Base-by-base conservation (phyloP, 352 stramenopile genomes). In the Plasmopara muralis region DNA sequence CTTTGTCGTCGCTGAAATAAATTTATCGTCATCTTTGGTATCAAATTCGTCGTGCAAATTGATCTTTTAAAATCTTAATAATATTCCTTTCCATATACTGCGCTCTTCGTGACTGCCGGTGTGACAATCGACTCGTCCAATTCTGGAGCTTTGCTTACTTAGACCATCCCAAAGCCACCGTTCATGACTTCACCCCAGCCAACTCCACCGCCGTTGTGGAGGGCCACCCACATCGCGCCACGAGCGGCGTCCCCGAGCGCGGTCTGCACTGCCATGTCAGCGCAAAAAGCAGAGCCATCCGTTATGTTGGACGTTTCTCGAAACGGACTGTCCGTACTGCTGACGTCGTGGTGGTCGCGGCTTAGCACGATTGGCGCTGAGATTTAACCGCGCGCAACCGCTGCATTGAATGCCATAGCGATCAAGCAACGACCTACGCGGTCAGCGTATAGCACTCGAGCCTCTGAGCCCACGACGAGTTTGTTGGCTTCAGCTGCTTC, bases 181-280 rank as follows among this genome's bases (percentile, higher is more conserved):
- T 95, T 95, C 59, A 83, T 91, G 49, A 93, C 84, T 56, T 95
- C 78, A 29, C 85, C 85, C 84, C 85, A 95, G 58, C 85, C 85
- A 33, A 89, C 20, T 75, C 85, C 85, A n/a, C 85, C 85, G 44
- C 85, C 83, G 61, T 95, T 95, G 70, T 95, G 85, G 80, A 25
- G 84, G 1, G 20, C 20, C 20, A 25, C 20, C 20, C 20, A 25
- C 20, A 3, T 25, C 20, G 20, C 20, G 20, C 20, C 20, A 25
- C 20, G 20, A 25, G 20, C 76, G 14, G 82, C 79, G 58, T 95
- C 84, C 7, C 85, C 85, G 25, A 95, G 83, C 30, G 87, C 81
- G 63, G 95, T 95, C 55, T 95, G 85, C 53, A 95, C 83, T 3
- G 85, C 83, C 85, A 95, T 95, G 51, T 95, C 85, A 15, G 85